A percentile compares a stretch with the other conserved stretches of the same genome.
Evolutionary conservation across 352 stramenopile genomes (phyloP).

Genomic region (Paralagenidium karlingii): DNA sequence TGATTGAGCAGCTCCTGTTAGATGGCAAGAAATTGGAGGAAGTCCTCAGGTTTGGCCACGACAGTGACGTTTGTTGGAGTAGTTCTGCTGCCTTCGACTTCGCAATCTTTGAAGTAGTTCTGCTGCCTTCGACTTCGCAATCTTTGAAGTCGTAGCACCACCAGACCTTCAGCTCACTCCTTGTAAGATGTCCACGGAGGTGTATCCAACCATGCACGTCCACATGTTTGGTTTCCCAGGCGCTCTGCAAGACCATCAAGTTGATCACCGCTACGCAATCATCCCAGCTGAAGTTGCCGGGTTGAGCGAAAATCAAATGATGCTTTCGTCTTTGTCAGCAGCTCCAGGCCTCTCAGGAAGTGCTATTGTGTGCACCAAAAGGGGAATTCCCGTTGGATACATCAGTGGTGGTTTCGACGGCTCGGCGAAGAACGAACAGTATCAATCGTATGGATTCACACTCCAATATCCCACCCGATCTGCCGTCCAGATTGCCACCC

Average conservation of each 20-base stretch:
- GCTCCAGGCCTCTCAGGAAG: constrained; percentile 10
- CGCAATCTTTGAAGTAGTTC: constrained; percentile 19
- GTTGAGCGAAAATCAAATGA: constrained; percentile 15
- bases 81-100: constrained; percentile 15
- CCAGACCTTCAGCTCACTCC: constrained; percentile 2
- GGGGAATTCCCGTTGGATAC: constrained; percentile 18
- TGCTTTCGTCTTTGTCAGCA: constrained; percentile 10
- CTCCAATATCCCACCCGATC: no score
- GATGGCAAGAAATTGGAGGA: constrained; percentile 6
- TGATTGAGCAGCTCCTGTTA: constrained; percentile 7
- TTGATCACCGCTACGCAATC: constrained; percentile 12
- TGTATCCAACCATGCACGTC: constrained; percentile 9
- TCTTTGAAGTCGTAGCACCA: constrained; percentile 23
- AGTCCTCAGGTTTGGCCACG: constrained; percentile 11
- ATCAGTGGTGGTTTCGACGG: constrained; percentile 16
- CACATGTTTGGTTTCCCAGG: constrained; percentile 16
- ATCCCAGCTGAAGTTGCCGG: constrained; percentile 16
- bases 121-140: constrained; percentile 14
- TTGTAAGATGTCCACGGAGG: constrained; percentile 3
- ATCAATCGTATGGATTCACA: no score
- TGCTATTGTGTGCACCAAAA: constrained; percentile 13
- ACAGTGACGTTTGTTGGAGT: constrained; percentile 12
- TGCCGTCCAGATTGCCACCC: no score
- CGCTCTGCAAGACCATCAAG: constrained; percentile 4
- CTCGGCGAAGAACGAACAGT: constrained; percentile 17